Evolutionary conservation across 208 protist species (phyloP), one percentile per base, ranked within the genome.

Genomic region (Jaenimonas drosophilae): DNA sequence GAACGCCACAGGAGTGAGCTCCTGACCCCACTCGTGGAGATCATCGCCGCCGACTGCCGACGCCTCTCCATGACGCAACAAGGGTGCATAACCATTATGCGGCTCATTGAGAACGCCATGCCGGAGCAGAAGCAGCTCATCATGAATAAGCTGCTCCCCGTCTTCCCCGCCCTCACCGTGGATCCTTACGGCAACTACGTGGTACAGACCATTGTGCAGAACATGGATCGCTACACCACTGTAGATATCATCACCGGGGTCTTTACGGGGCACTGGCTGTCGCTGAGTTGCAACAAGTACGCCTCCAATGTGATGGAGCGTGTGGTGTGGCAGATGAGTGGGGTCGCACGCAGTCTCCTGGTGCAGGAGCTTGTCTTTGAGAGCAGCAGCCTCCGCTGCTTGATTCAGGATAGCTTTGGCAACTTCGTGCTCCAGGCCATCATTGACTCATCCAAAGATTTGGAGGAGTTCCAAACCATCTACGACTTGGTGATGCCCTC

Each of bases 271-370:
- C 67, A 85, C 52, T 86, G 68, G 68, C 55, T 87, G 38, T 28
- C 50, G 36, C 64, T 90, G 20, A 82, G 73, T 16, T 76, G 72
- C 38, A 76, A 94, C 53, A 91, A 94, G 64, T 94, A 73, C 58
- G 85, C 74, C 28, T 90, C 79, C 26, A 94, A 94, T 56, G 87
- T 91, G 47, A 75, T 94, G 56, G 82, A 94, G 48, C 85, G 83
- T 36, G 65, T 88, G 23, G 60, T 94, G 14, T 49, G 68, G 24
- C 54, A 55, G 42, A 51, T 87, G 33, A 47, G 56, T 21, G 64
- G 50, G 2, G 29, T 23, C 14, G 40, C 53, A 9, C 77, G 76
- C 41, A 38, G 59, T 34, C 41, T 34, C 14, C 46, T 91, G 24
- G 53, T 94, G 11, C 46, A 52, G 1, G 82, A 91, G 49, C 59